phyloP scores from a whole-genome alignment of 768 basidiomycete genomes.

The Polyporus arcularius region DNA sequence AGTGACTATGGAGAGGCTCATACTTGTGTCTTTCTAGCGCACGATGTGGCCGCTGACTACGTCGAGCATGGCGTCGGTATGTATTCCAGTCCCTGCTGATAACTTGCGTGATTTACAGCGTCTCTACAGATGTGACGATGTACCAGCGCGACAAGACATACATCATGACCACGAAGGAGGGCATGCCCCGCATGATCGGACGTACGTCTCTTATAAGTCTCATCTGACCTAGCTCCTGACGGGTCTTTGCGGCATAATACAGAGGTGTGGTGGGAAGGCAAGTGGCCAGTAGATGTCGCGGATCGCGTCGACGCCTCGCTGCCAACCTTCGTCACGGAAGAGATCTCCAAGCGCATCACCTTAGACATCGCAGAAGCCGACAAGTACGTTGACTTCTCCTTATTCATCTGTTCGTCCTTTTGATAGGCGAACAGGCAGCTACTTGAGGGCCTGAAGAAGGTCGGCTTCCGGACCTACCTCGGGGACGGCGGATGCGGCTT shows the following conservation, averaged over 20 bases:
- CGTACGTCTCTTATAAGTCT: constrained; percentile 22
- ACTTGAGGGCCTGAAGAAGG: constrained; percentile 54
- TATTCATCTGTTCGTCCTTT: neutral
- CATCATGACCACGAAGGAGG: constrained; percentile 43
- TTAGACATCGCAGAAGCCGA: constrained; percentile 34
- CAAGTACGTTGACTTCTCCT: constrained; percentile 17
- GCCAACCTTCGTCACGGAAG: constrained; percentile 39
- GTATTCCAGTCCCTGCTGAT: neutral
- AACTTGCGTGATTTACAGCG: neutral
- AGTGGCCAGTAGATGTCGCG: constrained; percentile 50
- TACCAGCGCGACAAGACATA: constrained; percentile 58
- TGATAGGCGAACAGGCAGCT: constrained; percentile 33
- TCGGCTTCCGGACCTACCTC: constrained; percentile 56
- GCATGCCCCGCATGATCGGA: constrained; percentile 33
- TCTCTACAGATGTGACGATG: constrained; percentile 52
- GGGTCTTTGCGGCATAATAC: neutral
- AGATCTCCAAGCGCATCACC: constrained; percentile 31
- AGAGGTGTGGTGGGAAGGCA: constrained; percentile 47
- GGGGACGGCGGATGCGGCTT: constrained; percentile 59
- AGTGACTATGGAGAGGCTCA: neutral
- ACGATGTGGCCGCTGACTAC: constrained; percentile 53
- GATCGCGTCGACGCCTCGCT: constrained; percentile 54
- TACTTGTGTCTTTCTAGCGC: constrained; percentile 28
- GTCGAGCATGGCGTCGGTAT: constrained; percentile 46
- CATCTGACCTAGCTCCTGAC: neutral